Evolutionary conservation across 257 asterid species (phyloP).

Genomic region (Echites panduratus): DNA sequence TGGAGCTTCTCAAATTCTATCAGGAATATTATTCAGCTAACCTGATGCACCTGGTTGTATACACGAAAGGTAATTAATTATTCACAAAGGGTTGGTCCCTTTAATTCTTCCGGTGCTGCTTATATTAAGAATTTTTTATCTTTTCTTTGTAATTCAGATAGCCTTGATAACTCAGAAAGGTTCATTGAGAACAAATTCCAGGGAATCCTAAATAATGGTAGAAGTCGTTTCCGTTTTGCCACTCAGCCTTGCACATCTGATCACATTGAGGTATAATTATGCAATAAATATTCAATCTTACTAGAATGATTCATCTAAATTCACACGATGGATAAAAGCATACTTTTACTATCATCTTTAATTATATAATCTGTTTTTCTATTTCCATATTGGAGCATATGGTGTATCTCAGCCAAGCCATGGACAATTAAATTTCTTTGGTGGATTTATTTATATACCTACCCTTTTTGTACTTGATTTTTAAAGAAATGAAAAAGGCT

Average conservation of each 20-base stretch:
- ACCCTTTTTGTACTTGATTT: too few relatives aligned
- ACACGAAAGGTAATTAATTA: constrained; percentile 58
- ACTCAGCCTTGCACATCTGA: constrained; percentile 82
- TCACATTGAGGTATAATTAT: constrained; percentile 58
- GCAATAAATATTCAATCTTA: not conserved
- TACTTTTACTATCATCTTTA: not conserved
- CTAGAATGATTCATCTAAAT: not conserved
- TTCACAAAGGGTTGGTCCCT: constrained; percentile 1
- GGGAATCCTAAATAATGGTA: constrained; percentile 62
- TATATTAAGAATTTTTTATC: too few relatives aligned
- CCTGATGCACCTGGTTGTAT: constrained; percentile 86
- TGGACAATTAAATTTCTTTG: too few relatives aligned
- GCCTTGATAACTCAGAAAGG: constrained; percentile 71
- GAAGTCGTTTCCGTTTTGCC: constrained; percentile 43
- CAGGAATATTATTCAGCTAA: constrained; percentile 80
- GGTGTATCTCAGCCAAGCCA: not conserved
- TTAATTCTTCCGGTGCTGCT: too few relatives aligned
- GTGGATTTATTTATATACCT: too few relatives aligned
- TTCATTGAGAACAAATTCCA: constrained; percentile 68
- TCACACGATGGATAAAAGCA: not conserved
- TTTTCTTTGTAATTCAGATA: constrained; percentile 37
- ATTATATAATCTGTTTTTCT: too few relatives aligned
- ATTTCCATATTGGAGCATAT: not conserved
- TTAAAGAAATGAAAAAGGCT: too few relatives aligned
- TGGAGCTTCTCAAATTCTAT: constrained; percentile 78